phyloP scores from a whole-genome alignment of 768 basidiomycete genomes.

The Termitomyces sp. region DNA sequence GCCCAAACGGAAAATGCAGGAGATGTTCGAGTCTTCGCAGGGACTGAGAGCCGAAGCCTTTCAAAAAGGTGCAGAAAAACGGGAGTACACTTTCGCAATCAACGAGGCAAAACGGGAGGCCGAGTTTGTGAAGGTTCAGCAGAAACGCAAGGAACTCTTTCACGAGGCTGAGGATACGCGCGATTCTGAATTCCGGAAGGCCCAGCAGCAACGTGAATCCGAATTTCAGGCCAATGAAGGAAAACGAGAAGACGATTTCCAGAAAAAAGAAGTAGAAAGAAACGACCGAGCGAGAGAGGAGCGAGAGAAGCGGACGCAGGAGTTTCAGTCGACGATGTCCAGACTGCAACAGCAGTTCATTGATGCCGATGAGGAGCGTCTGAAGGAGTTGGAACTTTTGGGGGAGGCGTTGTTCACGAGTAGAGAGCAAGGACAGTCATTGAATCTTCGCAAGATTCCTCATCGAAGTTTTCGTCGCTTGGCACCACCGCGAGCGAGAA shows the following conservation, averaged over 20 bases:
- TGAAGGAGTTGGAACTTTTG: background rate
- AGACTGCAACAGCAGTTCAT: background rate
- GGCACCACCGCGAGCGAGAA: too few relatives aligned
- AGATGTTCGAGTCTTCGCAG: background rate
- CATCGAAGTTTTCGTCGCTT: too few relatives aligned
- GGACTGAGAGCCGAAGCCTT: background rate
- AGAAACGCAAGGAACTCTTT: too few relatives aligned
- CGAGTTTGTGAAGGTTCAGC: background rate
- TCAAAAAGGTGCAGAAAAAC: background rate
- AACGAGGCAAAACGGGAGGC: conserved; percentile 2
- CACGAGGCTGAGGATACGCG: background rate
- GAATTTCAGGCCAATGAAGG: background rate
- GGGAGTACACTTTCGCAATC: background rate
- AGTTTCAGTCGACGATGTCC: background rate
- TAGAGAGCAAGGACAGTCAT: background rate
- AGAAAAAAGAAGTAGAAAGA: background rate
- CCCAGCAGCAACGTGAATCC: background rate
- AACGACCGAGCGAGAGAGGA: background rate
- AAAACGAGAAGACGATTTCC: background rate
- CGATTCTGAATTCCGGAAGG: background rate
- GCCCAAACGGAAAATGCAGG: background rate
- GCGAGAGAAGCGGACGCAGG: background rate
- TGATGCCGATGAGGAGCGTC: background rate
- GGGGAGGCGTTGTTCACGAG: background rate
- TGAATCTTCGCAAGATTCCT: too few relatives aligned